Evolutionary conservation across 768 basidiomycete species (phyloP).

Genomic region (Boletus rex-veris): DNA sequence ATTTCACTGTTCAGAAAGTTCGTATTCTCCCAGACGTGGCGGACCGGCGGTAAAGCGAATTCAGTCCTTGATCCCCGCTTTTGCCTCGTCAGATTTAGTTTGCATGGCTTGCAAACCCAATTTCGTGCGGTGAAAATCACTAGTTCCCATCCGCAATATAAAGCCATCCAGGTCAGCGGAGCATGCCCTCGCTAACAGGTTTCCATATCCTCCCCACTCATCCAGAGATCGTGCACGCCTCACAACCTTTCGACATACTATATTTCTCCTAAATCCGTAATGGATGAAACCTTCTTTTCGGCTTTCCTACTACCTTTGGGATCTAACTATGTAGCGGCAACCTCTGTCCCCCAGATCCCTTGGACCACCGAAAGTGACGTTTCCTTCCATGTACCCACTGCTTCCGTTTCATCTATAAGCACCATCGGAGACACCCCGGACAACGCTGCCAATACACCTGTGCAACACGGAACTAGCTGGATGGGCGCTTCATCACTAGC

Average conservation of each 20-base stretch:
- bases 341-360: background rate
- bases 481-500: background rate
- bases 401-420: background rate
- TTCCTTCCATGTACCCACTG: background rate
- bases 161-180: background rate
- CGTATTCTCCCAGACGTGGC: background rate
- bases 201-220: background rate
- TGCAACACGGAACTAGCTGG: background rate
- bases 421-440: background rate
- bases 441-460: background rate
- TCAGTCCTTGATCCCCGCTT: background rate
- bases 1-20: background rate
- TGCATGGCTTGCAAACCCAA: background rate
- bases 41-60: background rate
- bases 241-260: background rate
- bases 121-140: background rate
- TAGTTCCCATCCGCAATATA: background rate
- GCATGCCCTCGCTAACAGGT: background rate
- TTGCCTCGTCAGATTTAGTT: background rate
- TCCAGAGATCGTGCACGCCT: background rate
- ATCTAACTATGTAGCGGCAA: background rate
- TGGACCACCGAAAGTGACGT: background rate
- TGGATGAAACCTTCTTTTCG: background rate
- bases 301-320: background rate
- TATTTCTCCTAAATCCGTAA: background rate